Evolutionary conservation across 306 rosid genomes (phyloP), one percentile per base, ranked within the genome.

Genomic region (Cicer pinnatifidum): DNA sequence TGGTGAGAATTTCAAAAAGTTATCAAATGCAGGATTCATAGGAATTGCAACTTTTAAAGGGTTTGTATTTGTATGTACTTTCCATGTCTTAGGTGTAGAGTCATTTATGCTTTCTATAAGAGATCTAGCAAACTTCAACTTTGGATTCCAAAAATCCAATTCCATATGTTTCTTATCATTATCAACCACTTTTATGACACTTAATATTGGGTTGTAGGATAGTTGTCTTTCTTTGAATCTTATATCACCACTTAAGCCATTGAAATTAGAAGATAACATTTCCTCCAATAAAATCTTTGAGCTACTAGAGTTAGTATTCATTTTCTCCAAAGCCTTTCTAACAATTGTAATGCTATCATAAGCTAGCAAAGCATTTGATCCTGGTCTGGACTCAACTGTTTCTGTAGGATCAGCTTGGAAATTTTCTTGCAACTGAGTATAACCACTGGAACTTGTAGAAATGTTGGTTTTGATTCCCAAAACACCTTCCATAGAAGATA

Each of bases 191-290:
- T 90, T 86, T 6, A 84, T 78, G 39, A 90, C 82, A 60, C 86
- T 76, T 7, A 90, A 62, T 2, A 35, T 20, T 2, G 88, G 77
- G 63, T 45, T 19, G 7, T 72, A 9, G 10, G 71, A 71, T 17
- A 82, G 77, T 69, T 76, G 80, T 10, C 76, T 75, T 38, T 72
- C 90, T 46, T 81, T 57, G 69, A 86, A 88, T 12, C 44, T 62
- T 77, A 88, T 80, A 2, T 71, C 17, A 9, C 96, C 96, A 78
- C 84, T 86, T 73, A 86, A 76, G 41, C 96, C 91, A 23, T 46
- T 6, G 38, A 85, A 90, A 51, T 48, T 63, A 41, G 81, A 67
- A 7, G 88, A 69, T 11, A 88, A 9, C 56, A 82, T 73, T 48
- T 50, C 58, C 45, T 81, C 28, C 65, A 76, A 6, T 9, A 70